These are phyloP conservation scores for Malus hybrid DNA, from an alignment of 331 rosid genomes.

Conservation along the genomic window DNA sequence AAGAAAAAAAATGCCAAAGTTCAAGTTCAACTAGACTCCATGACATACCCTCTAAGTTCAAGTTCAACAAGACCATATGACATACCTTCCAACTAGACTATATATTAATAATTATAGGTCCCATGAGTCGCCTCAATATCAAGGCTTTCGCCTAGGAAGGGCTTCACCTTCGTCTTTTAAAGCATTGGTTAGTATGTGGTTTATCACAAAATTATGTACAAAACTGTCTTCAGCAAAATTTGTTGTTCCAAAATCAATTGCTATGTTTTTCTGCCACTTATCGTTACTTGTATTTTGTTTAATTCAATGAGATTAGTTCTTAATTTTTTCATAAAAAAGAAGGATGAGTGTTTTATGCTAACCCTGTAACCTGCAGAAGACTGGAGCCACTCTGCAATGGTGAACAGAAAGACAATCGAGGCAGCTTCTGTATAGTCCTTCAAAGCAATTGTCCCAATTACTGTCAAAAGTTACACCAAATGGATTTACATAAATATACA, in stretches of 20 bases:
- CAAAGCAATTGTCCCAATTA: conserved; percentile 65
- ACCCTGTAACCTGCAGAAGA: conserved; percentile 90
- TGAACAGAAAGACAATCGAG: conserved; percentile 79
- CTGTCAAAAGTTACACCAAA: conserved; percentile 28
- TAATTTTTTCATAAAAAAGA: neutral
- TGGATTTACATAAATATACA: no score
- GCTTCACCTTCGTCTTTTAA: no score
- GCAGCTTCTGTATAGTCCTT: conserved; percentile 77
- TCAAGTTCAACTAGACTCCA: no score
- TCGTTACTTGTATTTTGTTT: neutral
- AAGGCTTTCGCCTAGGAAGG: no score
- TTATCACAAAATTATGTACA: neutral
- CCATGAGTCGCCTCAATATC: no score
- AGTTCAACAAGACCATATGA: no score
- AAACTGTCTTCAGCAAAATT: neutral
- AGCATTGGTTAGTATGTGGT: neutral
- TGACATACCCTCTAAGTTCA: no score
- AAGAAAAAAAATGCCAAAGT: no score
- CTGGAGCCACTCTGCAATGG: conserved; percentile 86
- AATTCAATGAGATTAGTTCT: neutral
- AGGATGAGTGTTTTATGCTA: neutral
- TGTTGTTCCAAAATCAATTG: neutral
- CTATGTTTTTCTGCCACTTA: neutral
- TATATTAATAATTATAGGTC: no score
- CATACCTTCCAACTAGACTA: no score